Conservation (phyloP, 768 basidiomycete genomes). For the Floccularia luteovirens region DNA sequence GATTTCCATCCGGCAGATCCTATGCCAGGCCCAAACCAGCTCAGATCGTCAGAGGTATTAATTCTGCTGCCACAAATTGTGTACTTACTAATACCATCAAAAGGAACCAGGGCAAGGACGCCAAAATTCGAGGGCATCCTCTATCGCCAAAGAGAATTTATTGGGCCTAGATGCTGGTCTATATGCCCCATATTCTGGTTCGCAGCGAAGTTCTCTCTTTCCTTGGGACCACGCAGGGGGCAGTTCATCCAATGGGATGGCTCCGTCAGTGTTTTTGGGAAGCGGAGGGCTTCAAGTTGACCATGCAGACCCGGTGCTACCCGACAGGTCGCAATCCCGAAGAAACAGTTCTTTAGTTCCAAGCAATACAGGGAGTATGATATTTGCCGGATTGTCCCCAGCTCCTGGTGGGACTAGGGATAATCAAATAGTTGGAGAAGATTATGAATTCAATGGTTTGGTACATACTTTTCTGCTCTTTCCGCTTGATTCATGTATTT, state of each 20-base stretch:
- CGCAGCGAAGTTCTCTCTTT: conserved; percentile 66
- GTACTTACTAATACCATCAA: neutral
- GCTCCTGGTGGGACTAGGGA: conserved; percentile 30
- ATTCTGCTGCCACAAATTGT: neutral
- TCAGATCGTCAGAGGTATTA: conserved; percentile 53
- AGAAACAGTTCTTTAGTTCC: conserved; percentile 50
- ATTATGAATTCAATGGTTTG: conserved; percentile 63
- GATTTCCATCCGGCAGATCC: no score
- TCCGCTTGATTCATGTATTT: neutral
- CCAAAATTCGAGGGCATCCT: conserved; percentile 51
- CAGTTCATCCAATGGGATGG: conserved; percentile 48
- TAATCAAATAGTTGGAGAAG: conserved; percentile 44
- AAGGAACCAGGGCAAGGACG: conserved; percentile 87
- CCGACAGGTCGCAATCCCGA: conserved; percentile 47
- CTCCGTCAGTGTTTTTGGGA: conserved; percentile 20
- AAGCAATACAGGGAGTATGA: conserved; percentile 37
- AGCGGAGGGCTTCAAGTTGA: conserved; percentile 44
- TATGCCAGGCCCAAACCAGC: neutral
- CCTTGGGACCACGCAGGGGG: conserved; percentile 81
- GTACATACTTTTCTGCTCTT: neutral
- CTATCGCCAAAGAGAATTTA: conserved; percentile 36
- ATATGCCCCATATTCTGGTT: conserved; percentile 32
- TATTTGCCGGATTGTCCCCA: conserved; percentile 43
- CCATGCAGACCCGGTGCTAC: conserved; percentile 41
- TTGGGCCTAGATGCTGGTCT: conserved; percentile 36